Evolutionary conservation across 1,284 basidiomycete genomes (phyloP), one percentile per base, ranked within the genome.

Genomic region (Trichosporon asahii): DNA sequence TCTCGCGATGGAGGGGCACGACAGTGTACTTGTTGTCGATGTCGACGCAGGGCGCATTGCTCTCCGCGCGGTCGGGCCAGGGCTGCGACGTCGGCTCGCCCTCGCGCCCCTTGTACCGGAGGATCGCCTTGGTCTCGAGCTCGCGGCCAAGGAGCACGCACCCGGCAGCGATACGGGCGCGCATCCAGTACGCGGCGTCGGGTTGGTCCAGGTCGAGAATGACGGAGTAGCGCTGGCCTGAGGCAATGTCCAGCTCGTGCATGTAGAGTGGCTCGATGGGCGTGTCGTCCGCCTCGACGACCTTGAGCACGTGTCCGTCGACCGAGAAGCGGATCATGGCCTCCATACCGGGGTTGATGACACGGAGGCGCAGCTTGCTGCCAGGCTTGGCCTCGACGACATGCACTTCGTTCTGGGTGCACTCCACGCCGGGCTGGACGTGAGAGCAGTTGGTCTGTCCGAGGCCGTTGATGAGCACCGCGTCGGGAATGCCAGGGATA

Each of bases 101-200:
- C 40, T 44, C 40, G 18, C 40, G 40, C 40, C 40, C 40, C 15
- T 15, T 12, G 18, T 44, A 44, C 4, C 40, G 15, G 18, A 44
- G 40, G 18, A 44, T 8, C 6, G 40, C 40, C 40, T 18, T 44
- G 40, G 15, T 44, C 40, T 44, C 40, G 4, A 57, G 29, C 23
- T 57, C 25, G 25, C 25, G 23, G 5, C 55, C 55, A 3, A 29
- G 9, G 55, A 57, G 29, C 18, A 40, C 31, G 21, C 55, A 63
- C 15, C 15, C 40, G 15, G 64, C 71, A 70, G 76, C 78, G 23
- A 75, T 71, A 29, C 70, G 69, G 3, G 77, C 74, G 14, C 82
- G 75, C 11, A 84, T 70, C 74, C 75, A 82, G 69, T 78, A 83
- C 7, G 76, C 70, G 66, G 77, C 76, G 11, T 79, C 79, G 4